Percentiles rank a stretch among this genome's conserved stretches.
phyloP scores from a whole-genome alignment of 495 filamentous ascomycete species.

The Xylaria intraflava region DNA sequence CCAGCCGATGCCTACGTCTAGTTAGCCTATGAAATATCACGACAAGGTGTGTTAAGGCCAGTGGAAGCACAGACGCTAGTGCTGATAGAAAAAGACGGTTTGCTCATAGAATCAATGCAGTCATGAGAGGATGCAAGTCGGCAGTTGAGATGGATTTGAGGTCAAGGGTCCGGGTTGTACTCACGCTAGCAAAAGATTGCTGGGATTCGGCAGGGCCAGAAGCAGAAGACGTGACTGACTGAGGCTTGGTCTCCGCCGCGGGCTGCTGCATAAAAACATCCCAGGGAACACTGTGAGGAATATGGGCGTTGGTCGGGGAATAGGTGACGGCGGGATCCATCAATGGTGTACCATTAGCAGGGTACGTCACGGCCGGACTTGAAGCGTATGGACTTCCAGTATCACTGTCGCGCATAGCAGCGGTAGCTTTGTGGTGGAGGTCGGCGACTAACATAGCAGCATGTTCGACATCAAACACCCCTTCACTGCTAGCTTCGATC shows the following conservation, averaged over 20 bases:
- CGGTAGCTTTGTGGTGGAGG: constrained; percentile 93
- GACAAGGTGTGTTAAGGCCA: constrained; percentile 58
- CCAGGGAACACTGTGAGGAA: constrained; percentile 64
- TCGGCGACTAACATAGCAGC: constrained; percentile 99
- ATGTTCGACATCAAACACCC: constrained; percentile 94
- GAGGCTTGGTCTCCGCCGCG: constrained; percentile 59
- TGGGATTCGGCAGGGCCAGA: constrained; percentile 63
- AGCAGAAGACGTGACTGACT: constrained; percentile 57
- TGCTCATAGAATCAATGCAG: constrained; percentile 59
- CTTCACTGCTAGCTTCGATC: constrained; percentile 88
- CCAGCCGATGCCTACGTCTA: constrained; percentile 53
- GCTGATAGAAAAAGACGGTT: constrained; percentile 61
- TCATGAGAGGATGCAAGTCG: constrained; percentile 53
- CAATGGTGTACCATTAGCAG: constrained; percentile 58
- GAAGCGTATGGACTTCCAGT: constrained; percentile 51
- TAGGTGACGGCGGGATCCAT: constrained; percentile 69
- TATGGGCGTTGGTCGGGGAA: constrained; percentile 59
- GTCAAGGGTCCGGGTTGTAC: constrained; percentile 48
- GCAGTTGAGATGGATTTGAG: constrained; percentile 65
- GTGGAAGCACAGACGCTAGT: constrained; percentile 59
- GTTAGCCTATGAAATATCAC: constrained; percentile 23
- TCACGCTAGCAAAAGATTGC: constrained; percentile 49
- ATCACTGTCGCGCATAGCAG: constrained; percentile 57
- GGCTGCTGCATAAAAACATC: constrained; percentile 67
- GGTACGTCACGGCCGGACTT: constrained; percentile 65